These are phyloP conservation scores for Craspedostauros australis DNA, from an alignment of 108 stramenopile genomes.

Conservation along the genomic window DNA sequence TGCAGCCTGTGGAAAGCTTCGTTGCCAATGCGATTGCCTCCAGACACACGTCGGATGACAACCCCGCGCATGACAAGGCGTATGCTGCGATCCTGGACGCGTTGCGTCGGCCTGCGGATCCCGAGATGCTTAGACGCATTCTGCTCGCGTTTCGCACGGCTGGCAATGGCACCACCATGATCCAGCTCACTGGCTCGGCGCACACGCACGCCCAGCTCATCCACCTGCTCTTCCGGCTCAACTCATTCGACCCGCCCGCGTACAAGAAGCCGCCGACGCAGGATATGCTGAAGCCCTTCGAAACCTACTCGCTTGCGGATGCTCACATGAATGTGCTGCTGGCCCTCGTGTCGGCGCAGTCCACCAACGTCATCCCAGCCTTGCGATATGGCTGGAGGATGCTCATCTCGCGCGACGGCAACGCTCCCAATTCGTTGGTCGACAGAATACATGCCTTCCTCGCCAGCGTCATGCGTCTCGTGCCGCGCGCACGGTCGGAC, in stretches of 20 bases:
- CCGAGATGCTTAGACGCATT: conserved; percentile 26
- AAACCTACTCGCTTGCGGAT: conserved; percentile 32
- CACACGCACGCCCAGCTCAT: conserved; percentile 38
- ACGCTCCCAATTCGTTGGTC: not conserved
- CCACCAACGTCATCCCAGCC: conserved; percentile 22
- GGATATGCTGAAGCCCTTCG: not conserved
- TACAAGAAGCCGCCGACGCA: not conserved
- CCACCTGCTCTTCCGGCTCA: conserved; percentile 39
- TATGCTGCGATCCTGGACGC: conserved; percentile 38
- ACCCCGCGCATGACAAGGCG: conserved; percentile 14
- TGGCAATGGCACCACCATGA: conserved; percentile 37
- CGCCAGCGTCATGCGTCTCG: conserved; percentile 30
- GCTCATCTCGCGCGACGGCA: conserved; percentile 1
- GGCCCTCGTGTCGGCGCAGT: conserved; percentile 54
- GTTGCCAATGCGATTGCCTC: conserved; percentile 37
- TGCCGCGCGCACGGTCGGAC: conserved; percentile 42
- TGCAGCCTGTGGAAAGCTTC: conserved; percentile 44
- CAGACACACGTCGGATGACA: conserved; percentile 10
- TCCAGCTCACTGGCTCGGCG: conserved; percentile 17
- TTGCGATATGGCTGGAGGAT: conserved; percentile 43
- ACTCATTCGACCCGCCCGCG: conserved; percentile 25
- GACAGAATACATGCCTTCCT: conserved; percentile 40
- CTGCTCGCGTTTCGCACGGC: conserved; percentile 44
- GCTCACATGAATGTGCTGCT: conserved; percentile 50
- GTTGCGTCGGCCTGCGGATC: conserved; percentile 33